These are phyloP conservation scores for Yarrowia galli DNA, from an alignment of 1,139 yeast species.

Conservation along the genomic window DNA sequence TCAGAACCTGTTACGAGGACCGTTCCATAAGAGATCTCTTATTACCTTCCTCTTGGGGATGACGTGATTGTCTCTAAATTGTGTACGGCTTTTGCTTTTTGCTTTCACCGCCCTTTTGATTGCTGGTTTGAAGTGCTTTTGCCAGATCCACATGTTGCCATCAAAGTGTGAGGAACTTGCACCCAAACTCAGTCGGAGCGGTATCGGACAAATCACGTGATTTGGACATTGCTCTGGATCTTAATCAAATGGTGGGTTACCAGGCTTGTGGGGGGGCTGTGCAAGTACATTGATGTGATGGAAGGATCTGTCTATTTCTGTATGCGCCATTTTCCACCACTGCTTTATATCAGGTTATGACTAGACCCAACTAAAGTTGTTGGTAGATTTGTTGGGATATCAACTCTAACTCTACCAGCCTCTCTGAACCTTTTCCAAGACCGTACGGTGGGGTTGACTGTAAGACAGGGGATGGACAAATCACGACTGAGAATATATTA, in stretches of 20 bases:
- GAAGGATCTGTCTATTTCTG: too few relatives aligned
- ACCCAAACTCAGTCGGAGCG: constrained; percentile 31
- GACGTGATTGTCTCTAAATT: background rate
- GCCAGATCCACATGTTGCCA: background rate
- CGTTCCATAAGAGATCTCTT: background rate
- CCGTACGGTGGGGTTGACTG: background rate
- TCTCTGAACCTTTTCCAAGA: background rate
- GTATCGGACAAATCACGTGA: background rate
- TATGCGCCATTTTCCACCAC: too few relatives aligned
- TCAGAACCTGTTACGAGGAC: background rate
- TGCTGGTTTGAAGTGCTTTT: background rate
- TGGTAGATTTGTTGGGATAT: background rate
- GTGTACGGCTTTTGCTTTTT: constrained; percentile 3
- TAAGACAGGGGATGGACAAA: background rate
- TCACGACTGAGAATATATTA: too few relatives aligned
- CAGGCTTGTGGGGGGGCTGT: too few relatives aligned
- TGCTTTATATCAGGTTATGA: background rate
- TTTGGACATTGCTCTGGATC: too few relatives aligned
- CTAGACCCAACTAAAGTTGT: background rate
- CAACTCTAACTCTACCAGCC: constrained; percentile 12
- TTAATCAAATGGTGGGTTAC: too few relatives aligned
- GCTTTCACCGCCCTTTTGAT: background rate
- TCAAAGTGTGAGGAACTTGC: constrained; percentile 6
- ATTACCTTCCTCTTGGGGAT: constrained; percentile 14
- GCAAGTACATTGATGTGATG: too few relatives aligned